These are phyloP conservation scores for Bipolaris cookei DNA, from an alignment of 2,329 filamentous ascomycete genomes.

Conservation along the genomic window DNA sequence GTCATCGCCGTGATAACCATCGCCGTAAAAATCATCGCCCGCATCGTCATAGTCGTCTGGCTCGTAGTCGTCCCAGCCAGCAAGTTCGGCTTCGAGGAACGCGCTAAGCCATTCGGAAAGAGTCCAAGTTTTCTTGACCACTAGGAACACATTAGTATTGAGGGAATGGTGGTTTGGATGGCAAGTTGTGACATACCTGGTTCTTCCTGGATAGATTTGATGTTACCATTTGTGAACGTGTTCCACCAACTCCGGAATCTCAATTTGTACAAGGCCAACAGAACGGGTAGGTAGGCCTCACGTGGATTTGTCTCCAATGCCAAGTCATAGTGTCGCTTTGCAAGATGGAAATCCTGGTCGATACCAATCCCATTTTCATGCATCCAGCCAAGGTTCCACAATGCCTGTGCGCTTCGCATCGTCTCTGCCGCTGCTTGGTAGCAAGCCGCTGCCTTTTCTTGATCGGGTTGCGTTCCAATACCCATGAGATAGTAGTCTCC, in stretches of 20 bases:
- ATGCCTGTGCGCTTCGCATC: constrained; percentile 88
- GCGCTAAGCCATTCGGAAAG: constrained; percentile 85
- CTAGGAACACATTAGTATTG: constrained; percentile 51
- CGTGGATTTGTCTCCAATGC: constrained; percentile 82
- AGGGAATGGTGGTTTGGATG: neutral
- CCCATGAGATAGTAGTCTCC: constrained; percentile 94
- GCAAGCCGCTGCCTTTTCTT: constrained; percentile 89
- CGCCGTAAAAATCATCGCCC: constrained; percentile 63
- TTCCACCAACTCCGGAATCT: constrained; percentile 92
- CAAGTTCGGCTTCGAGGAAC: constrained; percentile 70
- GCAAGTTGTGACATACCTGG: constrained; percentile 64
- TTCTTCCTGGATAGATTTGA: constrained; percentile 92
- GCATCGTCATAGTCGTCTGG: constrained; percentile 54
- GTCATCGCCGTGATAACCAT: constrained; percentile 59
- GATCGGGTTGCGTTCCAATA: constrained; percentile 70
- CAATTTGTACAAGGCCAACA: constrained; percentile 84
- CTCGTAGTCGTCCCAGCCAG: constrained; percentile 65
- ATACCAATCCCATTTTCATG: constrained; percentile 95
- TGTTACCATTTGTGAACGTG: constrained; percentile 82
- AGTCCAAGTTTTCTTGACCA: constrained; percentile 74
- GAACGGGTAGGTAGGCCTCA: constrained; percentile 93
- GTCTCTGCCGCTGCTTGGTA: constrained; percentile 92
- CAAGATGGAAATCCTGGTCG: constrained; percentile 94
- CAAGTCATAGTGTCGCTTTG: constrained; percentile 94
- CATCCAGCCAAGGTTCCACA: constrained; percentile 99